Percentiles rank a stretch among this genome's conserved stretches.
These are phyloP conservation scores for Populus ilicifolia DNA, from an alignment of 345 rosid genomes.

Conservation along the genomic window DNA sequence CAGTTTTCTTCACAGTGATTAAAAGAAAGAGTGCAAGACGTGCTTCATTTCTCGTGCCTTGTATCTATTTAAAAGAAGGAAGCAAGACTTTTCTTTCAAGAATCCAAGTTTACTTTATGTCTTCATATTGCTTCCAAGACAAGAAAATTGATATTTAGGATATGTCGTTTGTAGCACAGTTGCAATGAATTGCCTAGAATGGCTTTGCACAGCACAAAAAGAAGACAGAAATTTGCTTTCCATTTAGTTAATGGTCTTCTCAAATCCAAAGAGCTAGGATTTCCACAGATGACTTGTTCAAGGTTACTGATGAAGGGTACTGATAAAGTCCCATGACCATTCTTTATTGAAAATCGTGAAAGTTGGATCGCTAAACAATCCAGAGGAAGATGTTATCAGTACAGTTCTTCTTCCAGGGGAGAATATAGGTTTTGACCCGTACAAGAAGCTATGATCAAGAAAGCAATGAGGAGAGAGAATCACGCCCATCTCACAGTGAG, in stretches of 20 bases:
- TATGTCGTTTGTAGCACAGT: too few species aligned
- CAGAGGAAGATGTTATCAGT: too few species aligned
- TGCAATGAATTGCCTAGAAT: too few species aligned
- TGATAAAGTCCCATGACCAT: too few species aligned
- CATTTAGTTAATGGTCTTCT: neutral
- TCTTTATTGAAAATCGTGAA: neutral
- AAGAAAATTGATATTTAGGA: neutral
- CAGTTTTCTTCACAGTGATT: neutral
- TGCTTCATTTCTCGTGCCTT: neutral
- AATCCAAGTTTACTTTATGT: neutral
- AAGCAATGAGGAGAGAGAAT: neutral
- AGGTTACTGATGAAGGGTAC: too few species aligned
- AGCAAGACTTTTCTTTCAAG: neutral
- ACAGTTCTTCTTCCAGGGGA: neutral
- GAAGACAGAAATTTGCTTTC: neutral
- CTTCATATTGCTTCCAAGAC: constrained; percentile 1
- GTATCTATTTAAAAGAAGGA: neutral
- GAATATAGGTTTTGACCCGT: neutral
- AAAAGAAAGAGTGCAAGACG: neutral
- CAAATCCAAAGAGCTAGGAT: too few species aligned
- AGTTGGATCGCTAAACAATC: neutral
- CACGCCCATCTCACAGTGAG: neutral
- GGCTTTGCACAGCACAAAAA: too few species aligned
- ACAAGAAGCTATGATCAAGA: neutral
- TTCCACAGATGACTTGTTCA: too few species aligned